Evolutionary conservation across 352 stramenopile species (phyloP), one percentile per base, ranked within the genome.

Genomic region (Ophiocytium majus): DNA sequence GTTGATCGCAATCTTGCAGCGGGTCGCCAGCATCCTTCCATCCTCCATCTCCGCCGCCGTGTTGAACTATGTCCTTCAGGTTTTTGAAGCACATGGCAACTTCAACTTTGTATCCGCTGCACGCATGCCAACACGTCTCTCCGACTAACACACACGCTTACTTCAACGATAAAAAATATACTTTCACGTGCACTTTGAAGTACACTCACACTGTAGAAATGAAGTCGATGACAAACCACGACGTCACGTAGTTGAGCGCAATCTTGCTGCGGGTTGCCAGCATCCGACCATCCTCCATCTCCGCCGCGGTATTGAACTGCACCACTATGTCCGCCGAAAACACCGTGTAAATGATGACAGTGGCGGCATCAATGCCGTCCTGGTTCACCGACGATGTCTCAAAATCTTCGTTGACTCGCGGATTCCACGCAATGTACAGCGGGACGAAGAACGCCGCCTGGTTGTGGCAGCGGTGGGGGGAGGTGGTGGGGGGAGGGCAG

Each of bases 281-380:
- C 31, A 36, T 31, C 17, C 66, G 34, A 33, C 19, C 66, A 31
- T 78, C 66, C 28, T 78, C 31, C 17, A 36, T 19, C 34, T 14
- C 9, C 34, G 1, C 66, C 1, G 83, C 83, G 10, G 83, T 86
- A 36, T 86, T 79, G 31, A 86, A 86, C 50, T 79, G 79, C 32
- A 86, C 10, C 1, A 86, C 33, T 76, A 86, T 86, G 33, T 86
- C 83, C 17, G 80, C n/a, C 14, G 80, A 66, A 63, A 86, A 86
- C 5, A 83, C 5, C 1, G n/a, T n/a, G 63, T 86, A 78, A 0
- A 86, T 43, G 33, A 79, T 23, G 31, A 14, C 14, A 14, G 43
- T 57, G 43, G 14, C 5, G 43, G 43, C 43, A 14, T 14, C 14
- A 14, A 57, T 5, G 5, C 5, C 14, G 5, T 5, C 14, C 5